phyloP scores from a whole-genome alignment of 441 rosid genomes.

The Jatropha multifida region DNA sequence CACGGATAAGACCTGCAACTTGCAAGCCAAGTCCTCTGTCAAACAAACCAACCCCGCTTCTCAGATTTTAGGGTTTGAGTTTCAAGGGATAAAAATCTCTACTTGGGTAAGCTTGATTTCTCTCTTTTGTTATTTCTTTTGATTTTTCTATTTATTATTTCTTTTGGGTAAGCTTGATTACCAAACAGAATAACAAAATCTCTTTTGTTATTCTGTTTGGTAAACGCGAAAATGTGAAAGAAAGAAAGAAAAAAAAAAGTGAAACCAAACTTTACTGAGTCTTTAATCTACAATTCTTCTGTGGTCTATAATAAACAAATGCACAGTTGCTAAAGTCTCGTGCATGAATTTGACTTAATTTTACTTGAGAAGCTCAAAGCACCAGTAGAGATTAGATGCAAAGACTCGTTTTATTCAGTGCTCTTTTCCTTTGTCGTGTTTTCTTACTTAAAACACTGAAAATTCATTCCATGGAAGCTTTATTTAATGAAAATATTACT shows the following conservation, averaged over 20 bases:
- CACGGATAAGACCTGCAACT: slow-evolving; percentile 22
- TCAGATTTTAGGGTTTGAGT: slow-evolving; percentile 27
- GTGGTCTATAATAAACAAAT: neutral
- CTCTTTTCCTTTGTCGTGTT: slow-evolving; percentile 12
- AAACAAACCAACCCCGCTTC: neutral
- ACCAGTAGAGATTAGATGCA: slow-evolving; percentile 3
- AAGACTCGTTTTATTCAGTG: neutral
- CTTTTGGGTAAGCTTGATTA: no score
- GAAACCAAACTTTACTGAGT: neutral
- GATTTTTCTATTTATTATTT: slow-evolving; percentile 4
- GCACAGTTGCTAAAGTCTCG: neutral
- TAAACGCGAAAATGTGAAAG: slow-evolving; percentile 15
- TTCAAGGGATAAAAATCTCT: slow-evolving; percentile 14
- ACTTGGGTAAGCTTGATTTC: slow-evolving; percentile 24
- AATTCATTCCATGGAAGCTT: neutral
- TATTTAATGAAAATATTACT: slow-evolving; percentile 1
- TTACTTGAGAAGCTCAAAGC: slow-evolving; percentile 14
- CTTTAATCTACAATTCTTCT: slow-evolving; percentile 6
- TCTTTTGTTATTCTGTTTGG: slow-evolving; percentile 21
- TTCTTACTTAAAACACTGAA: slow-evolving; percentile 10
- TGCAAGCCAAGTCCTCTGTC: slow-evolving; percentile 16
- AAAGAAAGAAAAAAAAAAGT: neutral
- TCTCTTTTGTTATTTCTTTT: neutral
- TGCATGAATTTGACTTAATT: slow-evolving; percentile 15
- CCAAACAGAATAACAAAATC: no score